Conservation (phyloP, 2,329 filamentous ascomycete genomes). For the Botrytis fragariae region DNA sequence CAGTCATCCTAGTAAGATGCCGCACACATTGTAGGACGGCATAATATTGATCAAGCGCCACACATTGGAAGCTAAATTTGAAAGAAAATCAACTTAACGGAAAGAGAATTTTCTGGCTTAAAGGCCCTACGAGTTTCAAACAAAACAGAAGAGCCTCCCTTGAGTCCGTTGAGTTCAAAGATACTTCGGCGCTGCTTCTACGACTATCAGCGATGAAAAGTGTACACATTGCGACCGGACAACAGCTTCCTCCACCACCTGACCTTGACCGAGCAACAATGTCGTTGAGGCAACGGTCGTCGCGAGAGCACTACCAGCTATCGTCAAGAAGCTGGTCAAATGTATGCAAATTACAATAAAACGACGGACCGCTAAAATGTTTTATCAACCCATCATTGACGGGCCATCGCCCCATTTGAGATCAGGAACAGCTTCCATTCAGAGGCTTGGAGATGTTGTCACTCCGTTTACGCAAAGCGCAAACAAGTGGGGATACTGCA, state of each 20-base stretch:
- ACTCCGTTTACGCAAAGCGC: slow-evolving; percentile 52
- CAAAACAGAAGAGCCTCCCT: too few species aligned
- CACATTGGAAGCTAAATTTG: neutral
- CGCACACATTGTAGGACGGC: neutral
- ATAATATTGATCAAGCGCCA: neutral
- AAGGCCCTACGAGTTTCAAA: neutral
- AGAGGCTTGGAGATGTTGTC: slow-evolving; percentile 23
- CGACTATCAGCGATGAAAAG: neutral
- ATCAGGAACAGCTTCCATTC: neutral
- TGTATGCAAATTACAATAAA: neutral
- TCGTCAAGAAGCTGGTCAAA: neutral
- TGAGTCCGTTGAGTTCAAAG: neutral
- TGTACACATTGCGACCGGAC: neutral
- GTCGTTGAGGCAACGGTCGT: neutral
- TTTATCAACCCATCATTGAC: neutral
- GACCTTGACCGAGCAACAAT: neutral
- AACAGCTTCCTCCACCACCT: neutral
- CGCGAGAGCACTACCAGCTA: neutral
- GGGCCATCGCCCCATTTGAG: neutral
- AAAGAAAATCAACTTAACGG: neutral
- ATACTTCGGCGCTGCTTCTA: neutral
- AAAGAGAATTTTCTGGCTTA: neutral
- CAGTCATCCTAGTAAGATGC: neutral
- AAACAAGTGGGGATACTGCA: neutral
- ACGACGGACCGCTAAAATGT: neutral